Evolutionary conservation across 441 rosid species (phyloP), one percentile per base, ranked within the genome.

Genomic region (Heliophila coronopifolia): DNA sequence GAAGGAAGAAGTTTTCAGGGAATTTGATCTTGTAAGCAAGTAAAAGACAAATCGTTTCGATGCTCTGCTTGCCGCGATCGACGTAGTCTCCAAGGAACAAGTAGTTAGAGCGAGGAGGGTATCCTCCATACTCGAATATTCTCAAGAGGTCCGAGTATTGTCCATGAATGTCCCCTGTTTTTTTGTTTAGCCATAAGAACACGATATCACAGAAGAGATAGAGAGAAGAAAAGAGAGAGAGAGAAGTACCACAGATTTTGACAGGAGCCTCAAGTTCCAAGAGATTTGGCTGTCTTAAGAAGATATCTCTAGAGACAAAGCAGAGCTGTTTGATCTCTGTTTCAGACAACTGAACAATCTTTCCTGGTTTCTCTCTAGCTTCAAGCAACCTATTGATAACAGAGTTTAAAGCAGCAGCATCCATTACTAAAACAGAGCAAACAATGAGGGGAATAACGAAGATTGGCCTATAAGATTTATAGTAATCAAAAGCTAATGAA

Each of bases 241-340:
- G n/a, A n/a, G n/a, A n/a, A n/a, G 39, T 72, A 90, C 97, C 97
- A 44, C 97, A 86, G 89, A 90, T 84, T 89, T 90, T 86, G 72
- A 90, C 81, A 59, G 97, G 97, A 30, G 97, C 95, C 62, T 82
- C 86, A 28, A 90, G 91, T 64, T 84, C 97, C 20, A 90, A 94
- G 50, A 90, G 97, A 67, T 68, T 82, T 22, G 97, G 92, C 59
- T 90, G 97, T 7, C 75, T 84, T 57, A 90, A 89, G 42, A 90
- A 84, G 47, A 90, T 80, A 53, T 81, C 84, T 54, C 67, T 70
- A 19, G 95, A 74, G 5, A 74, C 76, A 36, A 59, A 1, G 51
- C 97, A 90, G 9, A 90, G 89, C 62, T 77, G 89, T 14, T 92
- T 89, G 85, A 90, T 90, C 91, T 90, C 97, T 14, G 50, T 33